A percentile compares a stretch with the other conserved stretches of the same genome.
Evolutionary conservation across 306 rosid species (phyloP).

Genomic region (apple (Malus domestica)): ASM211411v1 NC_041791.1:25447001-25447500

Average conservation of each 20-base stretch:
- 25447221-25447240: constrained; percentile 2
- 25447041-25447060: too few species aligned
- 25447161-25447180: constrained; percentile 5
- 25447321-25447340: neutral
- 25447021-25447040: too few species aligned
- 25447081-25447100: neutral
- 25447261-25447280: constrained; percentile 21
- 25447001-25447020: too few species aligned
- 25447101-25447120: constrained; percentile 10
- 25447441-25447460: constrained; percentile 13
- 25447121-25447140: constrained; percentile 14
- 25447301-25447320: constrained; percentile 10
- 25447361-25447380: constrained; percentile 15
- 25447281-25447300: constrained; percentile 35
- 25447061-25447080: too few species aligned
- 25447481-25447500: neutral
- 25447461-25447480: neutral
- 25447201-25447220: constrained; percentile 27
- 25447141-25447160: constrained; percentile 11
- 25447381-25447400: constrained; percentile 15
- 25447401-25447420: neutral
- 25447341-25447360: constrained; percentile 33
- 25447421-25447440: constrained; percentile 11
- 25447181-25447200: constrained; percentile 2
- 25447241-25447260: neutral